Conservation (phyloP, 225 moss, liverwort and hornwort species). For the Bryoerythrophyllum caledonicum region DNA sequence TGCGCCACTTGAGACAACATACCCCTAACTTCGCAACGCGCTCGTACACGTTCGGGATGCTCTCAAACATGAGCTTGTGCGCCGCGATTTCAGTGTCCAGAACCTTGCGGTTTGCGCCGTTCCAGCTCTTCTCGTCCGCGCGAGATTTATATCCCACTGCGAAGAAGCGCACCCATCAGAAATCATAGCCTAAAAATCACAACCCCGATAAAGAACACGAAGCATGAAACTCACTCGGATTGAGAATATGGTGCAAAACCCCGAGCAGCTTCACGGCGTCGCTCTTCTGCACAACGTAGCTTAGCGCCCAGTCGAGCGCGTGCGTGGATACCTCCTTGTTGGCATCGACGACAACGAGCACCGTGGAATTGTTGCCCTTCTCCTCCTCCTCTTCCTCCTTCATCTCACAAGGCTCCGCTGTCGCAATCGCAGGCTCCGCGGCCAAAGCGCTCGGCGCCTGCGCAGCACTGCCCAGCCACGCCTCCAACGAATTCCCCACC, state of each 20-base stretch:
- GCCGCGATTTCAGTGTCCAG: slow-evolving; percentile 35
- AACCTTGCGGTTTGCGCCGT: slow-evolving; percentile 46
- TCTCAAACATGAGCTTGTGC: slow-evolving; percentile 28
- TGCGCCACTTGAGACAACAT: neutral
- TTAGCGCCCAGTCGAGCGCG: slow-evolving; percentile 53
- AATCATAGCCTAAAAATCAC: neutral
- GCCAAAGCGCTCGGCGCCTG: neutral
- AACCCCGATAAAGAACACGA: neutral
- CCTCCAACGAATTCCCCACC: slow-evolving; percentile 23
- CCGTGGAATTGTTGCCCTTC: slow-evolving; percentile 7
- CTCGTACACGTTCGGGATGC: slow-evolving; percentile 34
- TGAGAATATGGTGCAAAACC: slow-evolving; percentile 46
- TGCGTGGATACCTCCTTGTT: slow-evolving; percentile 48
- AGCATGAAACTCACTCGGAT: slow-evolving; percentile 43
- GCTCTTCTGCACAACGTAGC: slow-evolving; percentile 38
- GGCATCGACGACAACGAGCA: slow-evolving; percentile 47
- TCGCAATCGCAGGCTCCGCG: neutral
- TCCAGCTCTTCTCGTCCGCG: slow-evolving; percentile 60
- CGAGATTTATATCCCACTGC: slow-evolving; percentile 66
- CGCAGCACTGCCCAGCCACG: slow-evolving; percentile 18
- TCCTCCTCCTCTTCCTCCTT: neutral
- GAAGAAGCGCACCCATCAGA: neutral
- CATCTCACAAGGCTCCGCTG: neutral
- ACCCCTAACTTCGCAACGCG: slow-evolving; percentile 52
- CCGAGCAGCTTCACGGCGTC: slow-evolving; percentile 44